Evolutionary conservation across 1,284 basidiomycete genomes (phyloP), one percentile per base, ranked within the genome.

Genomic region (Trichosporon sp.): DNA sequence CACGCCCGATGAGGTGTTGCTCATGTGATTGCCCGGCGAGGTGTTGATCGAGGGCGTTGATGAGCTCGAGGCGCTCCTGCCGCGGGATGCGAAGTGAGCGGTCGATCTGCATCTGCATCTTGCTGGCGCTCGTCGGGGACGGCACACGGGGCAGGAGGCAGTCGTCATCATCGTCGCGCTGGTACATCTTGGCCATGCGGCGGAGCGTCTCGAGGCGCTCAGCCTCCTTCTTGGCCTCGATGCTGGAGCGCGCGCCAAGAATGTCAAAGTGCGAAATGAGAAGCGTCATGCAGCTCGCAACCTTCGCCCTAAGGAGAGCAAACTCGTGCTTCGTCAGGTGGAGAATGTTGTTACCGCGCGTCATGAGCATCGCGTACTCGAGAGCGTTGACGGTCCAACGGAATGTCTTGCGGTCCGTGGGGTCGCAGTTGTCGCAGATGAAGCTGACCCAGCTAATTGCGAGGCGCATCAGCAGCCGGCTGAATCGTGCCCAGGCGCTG

Each of bases 191-290:
- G 73, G 90, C 88, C 78, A 89, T 88, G 72, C 88, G 89, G 61
- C 91, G 80, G 46, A 91, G 83, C 74, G 91, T 90, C 75, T 92
- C 91, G 75, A 92, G 89, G 70, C 90, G 89, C 83, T 96, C 92
- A 80, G 92, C 92, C 85, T 96, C 93, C 81, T 91, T 90, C 78
- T 87, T 87, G n/a, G 94, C 94, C 80, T 96, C 94, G 67, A 91
- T 85, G 66, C 88, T 92, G 10, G 93, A 93, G 70, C 95, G 88
- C 1, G 96, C 96, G 14, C 96, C 94, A 21, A 99, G 88, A 76
- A 99, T 96, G 84, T 99, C 97, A 81, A 99, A 99, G 83, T 99
- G 97, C 71, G 91, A 91, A 79, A 98, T 96, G 68, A 99, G 88
- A 26, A 99, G 88, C 0, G 93, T 95, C 90, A 99, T 98, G 80